Evolutionary conservation across 163 green algal species (phyloP), one percentile per base, ranked within the genome.

Genomic region (Chlorella variabilis): DNA sequence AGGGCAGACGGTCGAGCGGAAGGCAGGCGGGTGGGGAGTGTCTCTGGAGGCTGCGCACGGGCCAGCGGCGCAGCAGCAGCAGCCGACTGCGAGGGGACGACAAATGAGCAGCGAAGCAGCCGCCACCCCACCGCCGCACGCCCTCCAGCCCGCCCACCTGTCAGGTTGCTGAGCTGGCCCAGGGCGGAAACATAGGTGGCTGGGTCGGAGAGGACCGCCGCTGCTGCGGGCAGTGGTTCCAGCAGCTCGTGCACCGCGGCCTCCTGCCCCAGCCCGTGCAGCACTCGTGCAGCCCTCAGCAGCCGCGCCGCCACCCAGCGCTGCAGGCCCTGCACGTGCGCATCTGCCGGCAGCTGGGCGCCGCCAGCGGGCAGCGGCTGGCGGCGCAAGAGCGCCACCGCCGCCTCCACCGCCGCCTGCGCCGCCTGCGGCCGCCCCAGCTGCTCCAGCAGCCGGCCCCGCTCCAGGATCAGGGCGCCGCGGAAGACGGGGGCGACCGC

Each of bases 181-280:
- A 75, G 27, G 2, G 67, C 41, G 9, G 38, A 17, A 1, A 61
- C 48, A 48, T 75, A 75, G 5, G 67, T 7, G 27, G 38, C 41
- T 5, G 67, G 23, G 4, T 75, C 67, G 41, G 20, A 7, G 11
- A 75, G 67, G 20, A 27, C 41, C 13, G 42, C 67, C 1, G 67
- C 67, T 15, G n/a, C 42, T 1, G 41, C 67, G 8, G 67, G 67
- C 41, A 75, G 67, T 20, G 67, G 41, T 6, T 1, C 41, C 41
- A 75, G 42, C 23, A 75, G n/a, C 23, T 42, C 13, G 0, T 41
- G 7, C 4, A 7, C 42, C 13, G 21, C 21, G 2, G 13, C 11
- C 67, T 75, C 67, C 67, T 29, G 67, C 27, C 42, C 42, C 41
- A 75, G 67, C 4, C 27, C 42, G 25, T 75, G 67, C 67, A 75